Evolutionary conservation across 2,329 filamentous ascomycete species (phyloP), one percentile per base, ranked within the genome.

Genomic region (Cadophora luteo-olivacea): DNA sequence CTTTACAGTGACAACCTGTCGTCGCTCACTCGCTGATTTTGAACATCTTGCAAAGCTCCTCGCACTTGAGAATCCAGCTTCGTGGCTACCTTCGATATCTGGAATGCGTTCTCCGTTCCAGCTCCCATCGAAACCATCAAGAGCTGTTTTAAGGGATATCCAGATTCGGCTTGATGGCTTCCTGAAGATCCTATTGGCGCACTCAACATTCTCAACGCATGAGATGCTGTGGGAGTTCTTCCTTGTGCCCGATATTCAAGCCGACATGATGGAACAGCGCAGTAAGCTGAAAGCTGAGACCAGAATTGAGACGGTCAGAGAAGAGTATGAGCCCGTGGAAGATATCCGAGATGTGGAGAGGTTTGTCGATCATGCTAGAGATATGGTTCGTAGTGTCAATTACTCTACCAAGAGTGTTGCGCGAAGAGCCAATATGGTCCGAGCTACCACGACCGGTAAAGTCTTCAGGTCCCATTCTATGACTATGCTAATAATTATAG

Each of bases 201-300:
- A 99, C 77, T 92, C 95, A 3, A 98, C 96, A 0, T 97, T 99
- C 77, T 88, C 93, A 0, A 97, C 93, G 0, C 97, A 99, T 77
- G 96, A 99, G 81, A 93, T 98, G 86, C 86, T 99, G 1, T 99
- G 96, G 97, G 96, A 99, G 76, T 99, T 99, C 81, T 97, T 99
- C 80, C 86, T 99, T 0, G 94, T 99, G 14, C 96, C 96, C 1
- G 96, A 99, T 74, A 88, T 99, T 61, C 93, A 97, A 77, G 87
- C 92, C 0, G 89, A 93, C 24, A 93, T 94, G 87, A 95, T 98
- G 85, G 91, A 92, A 64, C 91, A 97, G 78, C 89, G 96, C 61
- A 97, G 92, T 71, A 89, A 89, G 66, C 88, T 94, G 70, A 99
- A 99, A 80, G 92, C 93, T 4, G 91, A 94, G 78, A 89, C 91